Conservation (phyloP, 2,329 filamentous ascomycete species). For the Fusarium anguioides region DNA sequence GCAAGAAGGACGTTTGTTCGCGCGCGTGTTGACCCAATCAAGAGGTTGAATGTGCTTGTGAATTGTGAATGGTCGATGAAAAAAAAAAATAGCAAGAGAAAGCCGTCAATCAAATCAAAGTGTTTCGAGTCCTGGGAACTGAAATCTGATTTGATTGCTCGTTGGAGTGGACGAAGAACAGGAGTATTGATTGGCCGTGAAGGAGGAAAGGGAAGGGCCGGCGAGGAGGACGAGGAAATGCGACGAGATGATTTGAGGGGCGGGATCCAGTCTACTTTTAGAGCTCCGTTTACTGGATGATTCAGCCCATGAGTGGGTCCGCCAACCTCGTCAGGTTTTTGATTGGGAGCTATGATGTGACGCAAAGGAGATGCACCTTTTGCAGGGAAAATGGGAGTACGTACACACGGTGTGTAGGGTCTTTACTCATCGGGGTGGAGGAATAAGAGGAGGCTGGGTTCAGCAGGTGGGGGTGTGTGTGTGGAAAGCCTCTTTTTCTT, state of each 20-base stretch:
- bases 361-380: slow-evolving; percentile 41
- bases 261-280: slow-evolving; percentile 56
- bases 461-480: too few species aligned
- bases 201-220: slow-evolving; percentile 53
- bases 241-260: slow-evolving; percentile 65
- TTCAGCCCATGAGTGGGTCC: slow-evolving; percentile 56
- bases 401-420: background rate
- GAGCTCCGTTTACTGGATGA: slow-evolving; percentile 62
- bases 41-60: slow-evolving; percentile 36
- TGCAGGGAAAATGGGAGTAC: background rate
- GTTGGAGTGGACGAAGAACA: slow-evolving; percentile 53
- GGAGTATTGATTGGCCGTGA: slow-evolving; percentile 61
- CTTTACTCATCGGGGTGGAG: too few species aligned
- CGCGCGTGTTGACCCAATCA: slow-evolving; percentile 42
- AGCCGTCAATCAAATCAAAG: slow-evolving; percentile 38
- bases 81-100: slow-evolving; percentile 39
- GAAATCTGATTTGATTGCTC: slow-evolving; percentile 50
- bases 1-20: slow-evolving; percentile 8
- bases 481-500: too few species aligned
- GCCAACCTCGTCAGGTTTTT: slow-evolving; percentile 38
- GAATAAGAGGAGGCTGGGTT: background rate
- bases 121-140: slow-evolving; percentile 45
- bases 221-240: slow-evolving; percentile 56
- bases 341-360: slow-evolving; percentile 49
- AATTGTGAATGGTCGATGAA: slow-evolving; percentile 49